Conservation (phyloP, 495 filamentous ascomycete genomes). For the Chaetomium fimeti region DNA sequence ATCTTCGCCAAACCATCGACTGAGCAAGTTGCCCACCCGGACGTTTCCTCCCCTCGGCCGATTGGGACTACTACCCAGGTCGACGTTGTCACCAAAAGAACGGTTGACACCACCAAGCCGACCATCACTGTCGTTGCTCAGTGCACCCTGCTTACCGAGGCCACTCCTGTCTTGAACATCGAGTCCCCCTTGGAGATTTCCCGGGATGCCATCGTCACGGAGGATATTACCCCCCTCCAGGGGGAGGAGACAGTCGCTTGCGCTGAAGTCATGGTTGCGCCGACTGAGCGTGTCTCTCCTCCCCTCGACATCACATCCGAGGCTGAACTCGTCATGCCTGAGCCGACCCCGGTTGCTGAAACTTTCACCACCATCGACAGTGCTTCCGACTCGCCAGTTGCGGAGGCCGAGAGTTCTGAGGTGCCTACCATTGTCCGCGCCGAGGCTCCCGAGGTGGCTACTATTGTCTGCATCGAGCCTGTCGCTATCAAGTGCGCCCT, state of each 20-base stretch:
- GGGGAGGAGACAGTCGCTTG: background rate
- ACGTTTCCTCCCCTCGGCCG: no score
- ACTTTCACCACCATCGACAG: background rate
- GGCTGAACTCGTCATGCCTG: background rate
- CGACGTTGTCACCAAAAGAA: background rate
- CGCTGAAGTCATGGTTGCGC: background rate
- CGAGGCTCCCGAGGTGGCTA: background rate
- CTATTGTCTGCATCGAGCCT: background rate
- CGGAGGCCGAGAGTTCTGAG: background rate
- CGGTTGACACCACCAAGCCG: background rate
- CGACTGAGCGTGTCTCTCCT: background rate
- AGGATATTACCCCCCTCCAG: background rate
- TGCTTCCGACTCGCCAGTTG: background rate
- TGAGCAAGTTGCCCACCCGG: background rate
- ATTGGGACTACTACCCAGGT: no score
- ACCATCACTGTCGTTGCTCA: background rate
- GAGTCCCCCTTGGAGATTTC: background rate
- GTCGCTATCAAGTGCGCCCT: background rate
- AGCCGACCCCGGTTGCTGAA: background rate
- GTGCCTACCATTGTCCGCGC: no score
- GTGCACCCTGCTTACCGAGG: background rate
- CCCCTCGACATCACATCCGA: background rate
- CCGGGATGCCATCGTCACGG: background rate
- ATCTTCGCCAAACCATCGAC: background rate
- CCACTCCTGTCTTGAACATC: background rate